Conservation (phyloP, 768 basidiomycete genomes). For the Postia placenta region DNA sequence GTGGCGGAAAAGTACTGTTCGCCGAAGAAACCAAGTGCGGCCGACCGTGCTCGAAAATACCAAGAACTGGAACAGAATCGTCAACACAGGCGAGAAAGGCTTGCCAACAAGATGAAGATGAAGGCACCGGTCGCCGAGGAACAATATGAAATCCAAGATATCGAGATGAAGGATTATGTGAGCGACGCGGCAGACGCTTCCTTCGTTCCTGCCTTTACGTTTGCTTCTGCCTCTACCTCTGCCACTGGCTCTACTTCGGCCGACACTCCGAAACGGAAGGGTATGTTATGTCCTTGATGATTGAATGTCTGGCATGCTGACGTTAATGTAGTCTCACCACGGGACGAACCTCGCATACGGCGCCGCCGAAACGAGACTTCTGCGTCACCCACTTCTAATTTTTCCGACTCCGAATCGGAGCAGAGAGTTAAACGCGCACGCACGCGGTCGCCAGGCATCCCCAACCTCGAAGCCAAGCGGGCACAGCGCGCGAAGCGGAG, state of each 20-base stretch:
- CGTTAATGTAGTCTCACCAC: not conserved
- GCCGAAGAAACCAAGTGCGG: no score
- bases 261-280: slow-evolving; percentile 16
- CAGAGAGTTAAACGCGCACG: slow-evolving; percentile 11
- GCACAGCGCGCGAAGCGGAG: slow-evolving; percentile 6
- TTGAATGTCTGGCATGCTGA: not conserved
- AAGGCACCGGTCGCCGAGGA: no score
- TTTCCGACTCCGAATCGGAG: not conserved
- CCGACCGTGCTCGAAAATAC: no score
- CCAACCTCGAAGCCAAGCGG: slow-evolving; percentile 3
- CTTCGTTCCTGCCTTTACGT: no score
- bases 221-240: no score
- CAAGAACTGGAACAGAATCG: no score
- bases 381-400: not conserved
- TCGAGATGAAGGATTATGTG: slow-evolving; percentile 11
- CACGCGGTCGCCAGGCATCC: slow-evolving; percentile 4
- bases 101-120: no score
- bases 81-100: no score
- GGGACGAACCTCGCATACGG: not conserved
- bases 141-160: slow-evolving; percentile 13
- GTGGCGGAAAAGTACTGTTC: slow-evolving; percentile 2
- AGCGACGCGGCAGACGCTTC: no score
- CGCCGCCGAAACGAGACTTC: no score
- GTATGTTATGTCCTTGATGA: slow-evolving; percentile 2
- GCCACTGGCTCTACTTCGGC: no score